Evolutionary conservation across 2,329 filamentous ascomycete species (phyloP).

Genomic region (Pseudogymnoascus sp.): DNA sequence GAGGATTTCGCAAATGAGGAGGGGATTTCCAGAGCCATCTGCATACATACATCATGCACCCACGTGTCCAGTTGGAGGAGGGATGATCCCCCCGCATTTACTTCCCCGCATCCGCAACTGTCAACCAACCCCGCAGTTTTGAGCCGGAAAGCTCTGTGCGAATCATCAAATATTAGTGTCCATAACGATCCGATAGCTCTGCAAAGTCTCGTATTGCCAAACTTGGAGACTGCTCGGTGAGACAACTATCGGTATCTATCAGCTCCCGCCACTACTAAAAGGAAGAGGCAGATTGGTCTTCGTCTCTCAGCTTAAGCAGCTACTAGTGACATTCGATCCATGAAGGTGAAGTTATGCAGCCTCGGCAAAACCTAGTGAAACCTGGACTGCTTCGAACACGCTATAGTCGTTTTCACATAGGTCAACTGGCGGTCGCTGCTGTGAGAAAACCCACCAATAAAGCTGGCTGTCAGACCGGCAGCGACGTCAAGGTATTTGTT

Average conservation of each 20-base stretch:
- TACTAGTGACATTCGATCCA: neutral
- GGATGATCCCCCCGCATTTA: constrained; percentile 5
- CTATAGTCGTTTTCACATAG: neutral
- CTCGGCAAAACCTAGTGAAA: neutral
- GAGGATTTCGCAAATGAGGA: constrained; percentile 2
- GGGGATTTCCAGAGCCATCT: neutral
- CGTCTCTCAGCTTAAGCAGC: neutral
- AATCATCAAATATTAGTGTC: neutral
- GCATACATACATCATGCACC: neutral
- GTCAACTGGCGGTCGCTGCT: neutral
- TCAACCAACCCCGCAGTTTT: neutral
- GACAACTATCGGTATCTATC: neutral
- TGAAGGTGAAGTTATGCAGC: neutral
- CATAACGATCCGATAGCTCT: neutral
- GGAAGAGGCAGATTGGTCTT: neutral
- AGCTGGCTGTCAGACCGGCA: neutral
- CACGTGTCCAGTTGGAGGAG: constrained; percentile 3
- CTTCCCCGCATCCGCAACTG: constrained; percentile 1
- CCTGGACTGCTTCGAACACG: neutral
- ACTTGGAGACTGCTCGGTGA: neutral
- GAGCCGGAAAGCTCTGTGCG: neutral
- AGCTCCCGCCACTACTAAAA: neutral
- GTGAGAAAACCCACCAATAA: neutral
- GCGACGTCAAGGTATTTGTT: neutral
- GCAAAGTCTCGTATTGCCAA: neutral